Base-by-base conservation (phyloP, 1,284 basidiomycete genomes). In the Puccinia brachypodii region DNA sequence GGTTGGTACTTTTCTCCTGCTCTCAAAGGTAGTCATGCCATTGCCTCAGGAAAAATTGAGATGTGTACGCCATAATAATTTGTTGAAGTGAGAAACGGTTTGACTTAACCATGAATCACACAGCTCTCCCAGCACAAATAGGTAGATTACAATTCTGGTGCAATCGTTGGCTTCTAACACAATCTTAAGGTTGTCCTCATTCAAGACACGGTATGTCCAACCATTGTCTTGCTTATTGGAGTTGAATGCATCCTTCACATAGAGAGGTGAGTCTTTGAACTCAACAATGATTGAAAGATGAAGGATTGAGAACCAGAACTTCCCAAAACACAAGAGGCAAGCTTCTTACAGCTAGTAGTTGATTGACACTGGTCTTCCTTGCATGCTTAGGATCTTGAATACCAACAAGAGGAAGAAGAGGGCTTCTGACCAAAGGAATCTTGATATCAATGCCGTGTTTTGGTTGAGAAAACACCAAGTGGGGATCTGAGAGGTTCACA, bases 311-410 rank as follows among this genome's bases (percentile, higher is more conserved):
- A 72, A 22, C 31, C 38, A 50, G 36, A 42, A 72, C 14, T 72
- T 42, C 40, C 68, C 31, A 40, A 72, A 72, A 14, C 9, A 72
- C 2, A 50, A 36, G n/a, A 31, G 38, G 38, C n/a, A 25, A 28
- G 47, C 36, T 3, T 9, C 68, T n/a, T 9, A 72, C 14, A 73
- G 36, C 38, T 25, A 73, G 42, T 4, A 73, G 36, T 28, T 73
- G 69, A 28, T 73, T 73, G 2, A 31, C 50, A 56, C 19, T 42
- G 14, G 28, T 47, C 42, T 44, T 47, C 3, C 42, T 28, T 28
- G 69, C 69, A 28, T 73, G 44, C 33, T 73, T 73, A 6, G 50
- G 69, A 31, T 73, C 69, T 56, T 73, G 69, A 33, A 73, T 42
- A 3, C 28, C 31, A 36, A 73, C 69, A n/a, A 73, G 36, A n/a